Percentiles rank a stretch among this genome's conserved stretches.
Conservation (phyloP, 257 asterid species). For the Paraleonurus japonicus region DNA sequence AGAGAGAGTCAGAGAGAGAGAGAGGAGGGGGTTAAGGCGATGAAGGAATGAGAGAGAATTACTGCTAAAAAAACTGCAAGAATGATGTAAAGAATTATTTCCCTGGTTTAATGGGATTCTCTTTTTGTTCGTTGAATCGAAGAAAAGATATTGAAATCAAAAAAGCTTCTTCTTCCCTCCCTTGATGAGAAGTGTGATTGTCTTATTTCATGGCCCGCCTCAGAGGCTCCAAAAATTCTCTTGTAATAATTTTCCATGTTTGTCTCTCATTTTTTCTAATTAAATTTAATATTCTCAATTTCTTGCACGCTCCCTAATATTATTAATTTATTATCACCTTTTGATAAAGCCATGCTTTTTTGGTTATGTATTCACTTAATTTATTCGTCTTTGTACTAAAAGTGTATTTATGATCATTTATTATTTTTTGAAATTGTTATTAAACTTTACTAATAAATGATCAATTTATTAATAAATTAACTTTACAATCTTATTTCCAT, state of each 20-base stretch:
- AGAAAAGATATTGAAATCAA: slow-evolving; percentile 11
- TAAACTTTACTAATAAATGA: too few species aligned
- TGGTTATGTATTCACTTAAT: too few species aligned
- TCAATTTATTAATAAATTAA: too few species aligned
- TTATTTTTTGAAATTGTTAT: too few species aligned
- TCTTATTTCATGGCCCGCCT: slow-evolving; percentile 20
- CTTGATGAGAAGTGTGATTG: background rate
- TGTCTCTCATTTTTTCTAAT: background rate
- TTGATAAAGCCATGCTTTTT: too few species aligned
- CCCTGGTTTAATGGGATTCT: slow-evolving; percentile 2
- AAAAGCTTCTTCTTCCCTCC: background rate
- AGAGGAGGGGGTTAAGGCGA: background rate
- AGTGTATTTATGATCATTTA: too few species aligned
- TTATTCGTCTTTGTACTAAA: too few species aligned
- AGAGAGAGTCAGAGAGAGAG: background rate
- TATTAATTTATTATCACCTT: too few species aligned
- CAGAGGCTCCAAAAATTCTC: slow-evolving; percentile 25
- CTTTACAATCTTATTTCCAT: too few species aligned
- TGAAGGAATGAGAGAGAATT: slow-evolving; percentile 3
- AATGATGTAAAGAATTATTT: background rate
- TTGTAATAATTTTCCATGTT: background rate
- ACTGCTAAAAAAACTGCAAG: background rate
- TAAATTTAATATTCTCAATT: too few species aligned
- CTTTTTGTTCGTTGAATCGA: background rate
- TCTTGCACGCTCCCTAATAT: too few species aligned